Base-by-base conservation (phyloP, 2,329 filamentous ascomycete genomes). In the Zymoseptoria passerinii region DNA sequence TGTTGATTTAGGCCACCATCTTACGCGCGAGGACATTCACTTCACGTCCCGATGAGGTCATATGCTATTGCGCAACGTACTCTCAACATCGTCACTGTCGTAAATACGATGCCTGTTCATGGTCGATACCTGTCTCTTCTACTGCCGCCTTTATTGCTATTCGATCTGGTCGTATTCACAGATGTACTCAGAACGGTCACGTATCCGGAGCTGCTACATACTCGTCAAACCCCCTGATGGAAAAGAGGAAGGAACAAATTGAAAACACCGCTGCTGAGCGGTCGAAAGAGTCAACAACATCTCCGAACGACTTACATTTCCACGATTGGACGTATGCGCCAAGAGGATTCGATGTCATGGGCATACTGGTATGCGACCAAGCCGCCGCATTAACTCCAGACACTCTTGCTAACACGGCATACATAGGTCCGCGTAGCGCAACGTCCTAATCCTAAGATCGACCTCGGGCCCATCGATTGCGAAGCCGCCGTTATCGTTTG, bases 401-500 rank as follows among this genome's bases (percentile, higher is more conserved):
- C 16, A 50, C 9, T 10, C 3, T 9, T 19, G 8, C 20, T 50
- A n/a, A 56, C 28, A 51, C 5, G 13, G n/a, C 16, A 13, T 28
- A 4, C 18, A 20, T 23, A 56, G 48, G 23, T 29, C 18, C 48
- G 54, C 20, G 40, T 56, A 28, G 54, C 54, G 3, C 40, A 23
- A 4, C 40, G 54, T 4, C 54, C 54, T 2, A 56, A 56, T 20
- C 54, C 54, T 4, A 44, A 50, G 20, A 28, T 56, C 40, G 54
- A 56, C 13, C 23, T 56, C 18, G 54, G 54, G 35, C 23, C 44
- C 44, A 49, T 56, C 16, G 54, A 56, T 13, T 56, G 54, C 23
- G 29, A 48, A 28, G 54, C 54, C 16, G 54, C 54, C 44, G 50
- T 56, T 5, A 56, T 56, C 20, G 44, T 56, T 2, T 56, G 54